These are phyloP conservation scores for Trichosporon ovoides DNA, from an alignment of 1,284 basidiomycete genomes.

Conservation along the genomic window DNA sequence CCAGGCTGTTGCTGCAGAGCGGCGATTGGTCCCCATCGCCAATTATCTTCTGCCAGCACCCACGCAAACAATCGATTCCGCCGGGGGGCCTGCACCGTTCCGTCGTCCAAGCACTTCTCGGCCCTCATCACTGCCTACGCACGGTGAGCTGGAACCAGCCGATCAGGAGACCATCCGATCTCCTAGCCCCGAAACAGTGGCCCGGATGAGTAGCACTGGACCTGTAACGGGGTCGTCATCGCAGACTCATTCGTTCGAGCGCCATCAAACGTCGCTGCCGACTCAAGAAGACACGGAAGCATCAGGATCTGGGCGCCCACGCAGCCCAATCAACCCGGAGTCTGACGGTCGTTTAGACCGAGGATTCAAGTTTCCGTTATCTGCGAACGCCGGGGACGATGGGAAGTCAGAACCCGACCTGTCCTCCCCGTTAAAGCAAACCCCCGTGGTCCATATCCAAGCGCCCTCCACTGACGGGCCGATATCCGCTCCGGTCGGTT, in stretches of 20 bases:
- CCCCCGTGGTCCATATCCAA: slow-evolving; percentile 20
- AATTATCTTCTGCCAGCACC: slow-evolving; percentile 70
- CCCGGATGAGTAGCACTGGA: slow-evolving; percentile 43
- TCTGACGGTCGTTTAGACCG: slow-evolving; percentile 46
- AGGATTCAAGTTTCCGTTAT: slow-evolving; percentile 45
- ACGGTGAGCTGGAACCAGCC: slow-evolving; percentile 11
- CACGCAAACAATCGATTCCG: slow-evolving; percentile 51
- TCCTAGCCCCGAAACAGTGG: slow-evolving; percentile 45
- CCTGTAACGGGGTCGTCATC: slow-evolving; percentile 20
- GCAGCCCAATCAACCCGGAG: slow-evolving; percentile 44
- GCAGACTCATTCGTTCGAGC: slow-evolving; percentile 15
- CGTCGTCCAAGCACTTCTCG: slow-evolving; percentile 19
- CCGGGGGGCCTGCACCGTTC: slow-evolving; percentile 54
- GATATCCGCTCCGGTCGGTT: slow-evolving; percentile 18
- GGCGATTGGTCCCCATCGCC: slow-evolving; percentile 81
- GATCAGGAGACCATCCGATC: slow-evolving; percentile 34
- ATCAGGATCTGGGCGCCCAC: slow-evolving; percentile 22
- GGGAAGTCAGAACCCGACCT: background rate
- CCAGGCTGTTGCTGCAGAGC: slow-evolving; percentile 72
- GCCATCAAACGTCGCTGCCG: slow-evolving; percentile 3
- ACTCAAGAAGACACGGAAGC: background rate
- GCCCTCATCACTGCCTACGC: background rate
- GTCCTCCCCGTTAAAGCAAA: slow-evolving; percentile 7
- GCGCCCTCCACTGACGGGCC: slow-evolving; percentile 21
- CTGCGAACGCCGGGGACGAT: background rate